Evolutionary conservation across 1,284 basidiomycete species (phyloP).

Genomic region (Cerrena zonata): DNA sequence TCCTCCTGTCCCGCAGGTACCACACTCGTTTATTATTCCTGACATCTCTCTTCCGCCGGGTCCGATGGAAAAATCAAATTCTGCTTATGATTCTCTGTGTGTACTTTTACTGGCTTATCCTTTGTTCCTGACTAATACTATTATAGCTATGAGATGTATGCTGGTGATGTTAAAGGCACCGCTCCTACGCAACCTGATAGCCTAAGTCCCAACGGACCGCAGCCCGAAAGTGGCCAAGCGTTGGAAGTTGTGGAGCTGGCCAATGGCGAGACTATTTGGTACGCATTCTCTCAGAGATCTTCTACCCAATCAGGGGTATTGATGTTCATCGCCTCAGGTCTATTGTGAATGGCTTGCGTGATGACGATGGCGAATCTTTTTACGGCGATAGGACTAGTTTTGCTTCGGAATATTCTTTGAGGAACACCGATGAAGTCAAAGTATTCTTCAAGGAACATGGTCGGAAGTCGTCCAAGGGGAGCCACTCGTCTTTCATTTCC

Average conservation of each 20-base stretch:
- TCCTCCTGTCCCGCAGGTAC: slow-evolving; percentile 59
- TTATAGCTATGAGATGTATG: slow-evolving; percentile 73
- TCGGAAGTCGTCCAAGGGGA: slow-evolving; percentile 60
- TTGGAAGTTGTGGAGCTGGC: slow-evolving; percentile 75
- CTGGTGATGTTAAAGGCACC: slow-evolving; percentile 43
- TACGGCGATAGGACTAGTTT: slow-evolving; percentile 66
- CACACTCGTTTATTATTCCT: slow-evolving; percentile 41
- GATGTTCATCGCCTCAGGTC: slow-evolving; percentile 44
- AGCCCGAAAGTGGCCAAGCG: slow-evolving; percentile 35
- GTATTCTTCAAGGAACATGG: slow-evolving; percentile 69
- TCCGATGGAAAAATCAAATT: slow-evolving; percentile 55
- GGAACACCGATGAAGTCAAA: slow-evolving; percentile 57
- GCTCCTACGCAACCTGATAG: slow-evolving; percentile 23
- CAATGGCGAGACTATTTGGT: slow-evolving; percentile 81
- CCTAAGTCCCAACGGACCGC: slow-evolving; percentile 17
- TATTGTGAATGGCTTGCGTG: slow-evolving; percentile 75
- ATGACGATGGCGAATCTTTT: slow-evolving; percentile 65
- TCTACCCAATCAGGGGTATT: slow-evolving; percentile 12
- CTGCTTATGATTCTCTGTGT: slow-evolving; percentile 71
- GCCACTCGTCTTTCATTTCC: slow-evolving; percentile 54
- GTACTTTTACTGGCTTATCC: slow-evolving; percentile 26
- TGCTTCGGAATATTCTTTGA: slow-evolving; percentile 64
- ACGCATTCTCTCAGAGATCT: slow-evolving; percentile 18
- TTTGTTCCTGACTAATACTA: slow-evolving; percentile 13
- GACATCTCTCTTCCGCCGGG: slow-evolving; percentile 39